Evolutionary conservation across 768 basidiomycete species (phyloP).

Genomic region (Tremella fuciformis): DNA sequence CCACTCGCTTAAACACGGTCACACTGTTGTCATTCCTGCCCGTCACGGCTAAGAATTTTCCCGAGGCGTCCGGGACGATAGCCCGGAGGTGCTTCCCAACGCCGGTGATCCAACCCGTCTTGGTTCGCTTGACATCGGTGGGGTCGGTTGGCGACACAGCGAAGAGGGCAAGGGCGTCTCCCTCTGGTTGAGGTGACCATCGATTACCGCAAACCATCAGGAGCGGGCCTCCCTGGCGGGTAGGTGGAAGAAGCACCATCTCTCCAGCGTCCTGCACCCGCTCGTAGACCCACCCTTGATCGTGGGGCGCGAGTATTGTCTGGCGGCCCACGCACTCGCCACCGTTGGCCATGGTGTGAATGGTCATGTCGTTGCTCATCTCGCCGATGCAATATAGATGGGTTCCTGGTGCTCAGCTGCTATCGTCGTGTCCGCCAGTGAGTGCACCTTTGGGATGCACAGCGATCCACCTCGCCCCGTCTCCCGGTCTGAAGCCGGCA

Average conservation of each 20-base stretch:
- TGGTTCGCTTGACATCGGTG: slow-evolving; percentile 18
- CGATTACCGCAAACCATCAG: slow-evolving; percentile 31
- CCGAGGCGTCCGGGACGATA: slow-evolving; percentile 15
- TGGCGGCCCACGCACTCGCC: too few relatives aligned
- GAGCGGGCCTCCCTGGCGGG: slow-evolving; percentile 4
- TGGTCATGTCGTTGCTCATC: too few relatives aligned
- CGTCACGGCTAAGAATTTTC: slow-evolving; percentile 20
- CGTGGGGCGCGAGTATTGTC: too few relatives aligned
- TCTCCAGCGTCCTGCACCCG: too few relatives aligned
- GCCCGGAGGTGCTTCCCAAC: slow-evolving; percentile 27
- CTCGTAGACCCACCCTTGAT: too few relatives aligned
- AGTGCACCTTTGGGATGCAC: too few relatives aligned
- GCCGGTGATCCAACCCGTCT: slow-evolving; percentile 14
- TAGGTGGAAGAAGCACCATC: slow-evolving; percentile 28
- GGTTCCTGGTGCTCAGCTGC: too few relatives aligned
- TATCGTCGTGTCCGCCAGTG: too few relatives aligned
- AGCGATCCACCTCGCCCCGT: too few relatives aligned
- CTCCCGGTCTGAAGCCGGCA: too few relatives aligned
- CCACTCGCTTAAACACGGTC: slow-evolving; percentile 21
- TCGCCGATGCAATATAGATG: too few relatives aligned
- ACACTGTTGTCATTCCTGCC: slow-evolving; percentile 27
- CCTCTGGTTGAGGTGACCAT: slow-evolving; percentile 23
- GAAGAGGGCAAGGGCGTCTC: slow-evolving; percentile 32
- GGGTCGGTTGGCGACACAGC: slow-evolving; percentile 21
- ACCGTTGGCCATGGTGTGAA: too few relatives aligned